Evolutionary conservation across 169 alveolate species (phyloP), one percentile per base, ranked within the genome.

Genomic region (Theileria equi): DNA sequence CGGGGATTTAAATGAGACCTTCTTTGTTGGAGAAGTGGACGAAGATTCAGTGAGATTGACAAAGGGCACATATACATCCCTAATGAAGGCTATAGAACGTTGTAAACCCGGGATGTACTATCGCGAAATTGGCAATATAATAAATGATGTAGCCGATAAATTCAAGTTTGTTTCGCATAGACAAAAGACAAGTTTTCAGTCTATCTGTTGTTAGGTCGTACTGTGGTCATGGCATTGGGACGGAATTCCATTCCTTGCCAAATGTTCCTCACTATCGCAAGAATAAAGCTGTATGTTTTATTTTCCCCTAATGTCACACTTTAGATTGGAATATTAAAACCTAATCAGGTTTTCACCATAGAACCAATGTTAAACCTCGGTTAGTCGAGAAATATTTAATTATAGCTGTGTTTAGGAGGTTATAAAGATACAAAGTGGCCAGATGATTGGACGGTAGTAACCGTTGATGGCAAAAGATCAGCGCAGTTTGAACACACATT

Each of bases 211-310:
- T 93, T 34, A 90, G 89, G 74, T 86, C 97, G 26, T 96, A 92
- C 84, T 94, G 96, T 52, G 99, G 99, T 31, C 99, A 98, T 80
- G 99, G 99, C 7, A 93, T 96, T 36, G 99, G 99, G 5, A 88
- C 90, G 43, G 86, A 93, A 10, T 98, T 98, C 90, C 99, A 98
- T 81, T 82, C 95, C 28, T 88, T 95, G 3, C 99, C 99, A 7
- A 89, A 92, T 77, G 85, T 98, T 21, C 99, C 99, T 6, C 99
- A 98, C 81, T 98, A 96, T 91, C 83, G 91, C 53, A 95, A 95
- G 61, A 98, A 97, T 88, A 98, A 97, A 81, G 99, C 99, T n/a
- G 94, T 93, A n/a, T 95, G 25, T 53, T 45, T 25, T 34, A 8
- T 11, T 45, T 25, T 45, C 16, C 54, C 7, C 7, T 7, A 57